A percentile compares a stretch with the other conserved stretches of the same genome.
Evolutionary conservation across 495 filamentous ascomycete genomes (phyloP).

Genomic region (Tuber brumale): DNA sequence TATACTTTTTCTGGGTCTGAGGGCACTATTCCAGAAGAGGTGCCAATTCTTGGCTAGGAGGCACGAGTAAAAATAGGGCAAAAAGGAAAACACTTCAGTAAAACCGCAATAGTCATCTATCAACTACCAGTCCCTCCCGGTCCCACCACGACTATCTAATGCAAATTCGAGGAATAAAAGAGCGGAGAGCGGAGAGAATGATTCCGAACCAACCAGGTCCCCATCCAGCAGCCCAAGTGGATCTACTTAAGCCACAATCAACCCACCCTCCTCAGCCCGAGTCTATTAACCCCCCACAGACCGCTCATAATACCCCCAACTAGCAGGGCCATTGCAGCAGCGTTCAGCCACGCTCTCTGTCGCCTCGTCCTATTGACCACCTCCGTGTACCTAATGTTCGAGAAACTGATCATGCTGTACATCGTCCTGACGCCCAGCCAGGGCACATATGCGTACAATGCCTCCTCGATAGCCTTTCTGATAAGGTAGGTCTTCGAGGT

Average conservation of each 20-base stretch:
- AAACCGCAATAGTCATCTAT: not conserved
- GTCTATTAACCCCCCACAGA: not conserved
- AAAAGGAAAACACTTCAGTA: not conserved
- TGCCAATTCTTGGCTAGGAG: too few species aligned
- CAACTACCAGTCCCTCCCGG: not conserved
- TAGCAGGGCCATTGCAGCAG: slow-evolving; percentile 31
- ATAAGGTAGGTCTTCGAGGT: slow-evolving; percentile 65
- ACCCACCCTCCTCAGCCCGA: slow-evolving; percentile 10
- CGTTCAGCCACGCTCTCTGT: slow-evolving; percentile 59
- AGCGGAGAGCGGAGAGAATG: not conserved
- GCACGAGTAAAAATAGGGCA: not conserved
- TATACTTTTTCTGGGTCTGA: too few species aligned
- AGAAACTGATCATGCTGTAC: slow-evolving; percentile 88
- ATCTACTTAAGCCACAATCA: not conserved
- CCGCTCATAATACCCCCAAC: slow-evolving; percentile 9
- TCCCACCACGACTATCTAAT: not conserved
- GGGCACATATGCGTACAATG: slow-evolving; percentile 67
- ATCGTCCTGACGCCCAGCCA: slow-evolving; percentile 78
- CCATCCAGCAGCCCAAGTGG: not conserved
- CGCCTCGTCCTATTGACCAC: slow-evolving; percentile 60
- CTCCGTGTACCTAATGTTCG: slow-evolving; percentile 82
- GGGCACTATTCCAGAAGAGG: too few species aligned
- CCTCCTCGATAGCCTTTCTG: slow-evolving; percentile 80
- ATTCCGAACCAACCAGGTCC: not conserved
- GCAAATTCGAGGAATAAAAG: not conserved